phyloP scores from a whole-genome alignment of 495 filamentous ascomycete genomes.

The Hyaloscypha variabilis region DNA sequence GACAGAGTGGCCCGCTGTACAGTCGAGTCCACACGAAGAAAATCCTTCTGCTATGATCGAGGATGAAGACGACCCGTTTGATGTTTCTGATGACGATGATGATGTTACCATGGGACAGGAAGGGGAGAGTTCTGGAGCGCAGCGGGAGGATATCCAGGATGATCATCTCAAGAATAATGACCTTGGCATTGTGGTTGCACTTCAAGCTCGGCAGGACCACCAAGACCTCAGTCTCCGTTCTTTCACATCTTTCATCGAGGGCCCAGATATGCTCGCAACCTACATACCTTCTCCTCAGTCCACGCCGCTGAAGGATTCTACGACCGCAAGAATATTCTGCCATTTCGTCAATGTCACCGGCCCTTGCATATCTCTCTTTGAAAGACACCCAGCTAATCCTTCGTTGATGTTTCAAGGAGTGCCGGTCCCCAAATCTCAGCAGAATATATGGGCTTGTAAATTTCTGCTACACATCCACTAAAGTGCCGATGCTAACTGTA shows the following conservation, averaged over 20 bases:
- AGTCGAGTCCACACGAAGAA: background rate
- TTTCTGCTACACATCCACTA: background rate
- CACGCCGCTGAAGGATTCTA: constrained; percentile 80
- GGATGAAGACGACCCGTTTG: constrained; percentile 68
- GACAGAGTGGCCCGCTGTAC: background rate
- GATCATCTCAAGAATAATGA: constrained; percentile 33
- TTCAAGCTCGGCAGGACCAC: constrained; percentile 46
- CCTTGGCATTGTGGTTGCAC: constrained; percentile 44
- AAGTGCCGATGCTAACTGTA: background rate
- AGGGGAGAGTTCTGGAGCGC: constrained; percentile 37
- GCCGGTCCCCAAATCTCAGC: constrained; percentile 67
- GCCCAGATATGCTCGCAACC: constrained; percentile 71
- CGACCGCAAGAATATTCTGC: constrained; percentile 84
- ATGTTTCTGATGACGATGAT: constrained; percentile 55
- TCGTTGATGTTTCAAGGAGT: constrained; percentile 67
- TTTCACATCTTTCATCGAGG: constrained; percentile 67
- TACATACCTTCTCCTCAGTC: constrained; percentile 76
- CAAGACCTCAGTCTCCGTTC: constrained; percentile 42
- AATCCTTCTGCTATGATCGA: constrained; percentile 1
- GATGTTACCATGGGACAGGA: constrained; percentile 48
- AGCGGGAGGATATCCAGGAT: constrained; percentile 16
- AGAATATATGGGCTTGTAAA: constrained; percentile 78
- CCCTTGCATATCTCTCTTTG: constrained; percentile 84
- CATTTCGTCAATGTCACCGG: constrained; percentile 93
- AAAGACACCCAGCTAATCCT: constrained; percentile 80